Percentiles rank a stretch among this genome's conserved stretches.
Conservation (phyloP, 2,329 filamentous ascomycete genomes). For the Alternaria novae-zelandiae region DNA sequence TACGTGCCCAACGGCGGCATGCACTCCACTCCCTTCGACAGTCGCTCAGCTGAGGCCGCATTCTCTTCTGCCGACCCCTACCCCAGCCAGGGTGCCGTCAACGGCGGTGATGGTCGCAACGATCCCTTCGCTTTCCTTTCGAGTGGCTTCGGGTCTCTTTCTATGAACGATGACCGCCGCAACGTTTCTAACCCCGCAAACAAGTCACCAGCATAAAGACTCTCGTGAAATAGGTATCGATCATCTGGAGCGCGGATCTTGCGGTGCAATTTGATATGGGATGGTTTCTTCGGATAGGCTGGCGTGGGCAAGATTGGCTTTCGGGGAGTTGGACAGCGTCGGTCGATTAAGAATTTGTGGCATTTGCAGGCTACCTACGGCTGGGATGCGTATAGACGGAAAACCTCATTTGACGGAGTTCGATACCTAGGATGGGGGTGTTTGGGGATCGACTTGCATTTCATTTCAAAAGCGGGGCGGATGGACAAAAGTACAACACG, state of each 20-base stretch:
- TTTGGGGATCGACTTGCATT: conserved; percentile 40
- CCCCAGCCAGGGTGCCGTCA: conserved; percentile 73
- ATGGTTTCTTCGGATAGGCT: conserved; percentile 43
- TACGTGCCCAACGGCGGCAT: conserved; percentile 78
- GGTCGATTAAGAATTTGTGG: conserved; percentile 47
- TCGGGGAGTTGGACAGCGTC: conserved; percentile 46
- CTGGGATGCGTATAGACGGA: conserved; percentile 47
- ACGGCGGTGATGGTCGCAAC: conserved; percentile 69
- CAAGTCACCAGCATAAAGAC: conserved; percentile 49
- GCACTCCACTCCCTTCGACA: conserved; percentile 89
- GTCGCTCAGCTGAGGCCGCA: conserved; percentile 89
- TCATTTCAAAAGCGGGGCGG: conserved; percentile 34
- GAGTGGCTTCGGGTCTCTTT: conserved; percentile 73
- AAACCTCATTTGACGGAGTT: conserved; percentile 46
- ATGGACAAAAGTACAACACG: conserved; percentile 41
- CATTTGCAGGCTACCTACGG: conserved; percentile 47
- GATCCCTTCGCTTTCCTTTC: conserved; percentile 84
- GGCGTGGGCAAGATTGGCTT: conserved; percentile 45
- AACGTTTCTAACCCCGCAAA: conserved; percentile 49
- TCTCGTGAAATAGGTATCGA: conserved; percentile 44
- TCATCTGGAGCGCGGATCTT: conserved; percentile 42
- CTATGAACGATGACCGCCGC: conserved; percentile 67
- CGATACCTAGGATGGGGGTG: conserved; percentile 47
- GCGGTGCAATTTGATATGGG: conserved; percentile 44
- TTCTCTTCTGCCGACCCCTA: conserved; percentile 90